Conservation (phyloP, 768 basidiomycete species). For the Ramaria sp. region DNA sequence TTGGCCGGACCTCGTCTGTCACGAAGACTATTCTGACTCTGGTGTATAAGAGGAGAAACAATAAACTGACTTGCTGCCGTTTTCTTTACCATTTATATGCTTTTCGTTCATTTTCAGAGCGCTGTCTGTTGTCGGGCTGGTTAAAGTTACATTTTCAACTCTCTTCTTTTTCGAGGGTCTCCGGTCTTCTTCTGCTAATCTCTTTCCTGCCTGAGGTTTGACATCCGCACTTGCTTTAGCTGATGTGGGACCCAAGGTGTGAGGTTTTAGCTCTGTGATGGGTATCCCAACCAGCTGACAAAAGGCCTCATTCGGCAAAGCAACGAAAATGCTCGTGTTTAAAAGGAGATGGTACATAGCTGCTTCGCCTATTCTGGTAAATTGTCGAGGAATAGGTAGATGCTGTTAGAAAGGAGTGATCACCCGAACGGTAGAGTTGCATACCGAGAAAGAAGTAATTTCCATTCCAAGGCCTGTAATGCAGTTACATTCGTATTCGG, state of each 20-base stretch:
- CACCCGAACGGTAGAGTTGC: slow-evolving; percentile 7
- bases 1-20: slow-evolving; percentile 37
- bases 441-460: slow-evolving; percentile 49
- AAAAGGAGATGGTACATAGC: slow-evolving; percentile 71
- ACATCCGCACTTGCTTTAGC: neutral
- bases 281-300: slow-evolving; percentile 77
- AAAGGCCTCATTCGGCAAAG: slow-evolving; percentile 74
- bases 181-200: neutral
- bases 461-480: slow-evolving; percentile 59
- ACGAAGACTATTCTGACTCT: neutral
- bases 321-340: slow-evolving; percentile 62
- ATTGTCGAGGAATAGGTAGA: neutral
- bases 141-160: neutral
- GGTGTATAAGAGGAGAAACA: too few relatives aligned
- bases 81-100: too few relatives aligned
- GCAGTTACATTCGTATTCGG: slow-evolving; percentile 69
- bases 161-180: slow-evolving; percentile 1
- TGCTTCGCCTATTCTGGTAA: slow-evolving; percentile 54
- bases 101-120: too few relatives aligned
- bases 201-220: neutral
- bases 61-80: too few relatives aligned
- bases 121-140: too few relatives aligned
- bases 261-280: slow-evolving; percentile 35
- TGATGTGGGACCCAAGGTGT: slow-evolving; percentile 1
- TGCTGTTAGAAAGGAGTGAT: neutral